Evolutionary conservation across 768 basidiomycete species (phyloP), one percentile per base, ranked within the genome.

Genomic region (Serpula lacrymans): DNA sequence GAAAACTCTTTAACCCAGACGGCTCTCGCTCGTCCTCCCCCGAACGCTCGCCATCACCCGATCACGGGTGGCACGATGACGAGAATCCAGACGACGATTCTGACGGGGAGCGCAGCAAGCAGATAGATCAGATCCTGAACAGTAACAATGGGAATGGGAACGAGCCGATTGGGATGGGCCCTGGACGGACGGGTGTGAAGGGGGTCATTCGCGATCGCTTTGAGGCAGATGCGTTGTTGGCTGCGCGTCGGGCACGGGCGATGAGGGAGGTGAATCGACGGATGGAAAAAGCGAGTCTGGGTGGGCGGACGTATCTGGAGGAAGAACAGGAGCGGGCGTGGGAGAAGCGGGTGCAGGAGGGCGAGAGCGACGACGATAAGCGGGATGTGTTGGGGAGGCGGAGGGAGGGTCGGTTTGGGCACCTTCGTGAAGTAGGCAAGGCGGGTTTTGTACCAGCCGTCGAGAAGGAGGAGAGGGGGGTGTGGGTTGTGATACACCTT

Each of bases 401-500:
- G 25, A 70, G 69, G 46, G 69, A 74, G 39, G 81, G 80, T 0
- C 61, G 69, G 41, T 90, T 87, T 63, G 88, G 88, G 1, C 84
- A 91, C 60, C 57, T 92, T 49, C 67, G 89, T 34, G 89, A 92
- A 57, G 86, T 92, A 3, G 88, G 87, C 1, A 59, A 75, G 44
- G 71, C 74, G 41, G 84, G 84, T 16, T 92, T 82, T 52, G 69
- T 92, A 41, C 62, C 69, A 37, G 86, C 88, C 1, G 78, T 92
- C 2, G 88, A 91, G 58, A 65, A 74, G 23, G 88, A 88, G 57
- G 77, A 76, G 23, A 67, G 63, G 34, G 76, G 74, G 1, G 72
- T 80, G 11, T 91, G 85, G 84, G 85, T 92, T 9, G 80, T 91
- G n/a, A 70, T 92, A 16, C 89, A 92, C 60, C 69, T 92, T 5